Conservation (phyloP, 108 stramenopile genomes). For the Discostella pseudostelligera region DNA sequence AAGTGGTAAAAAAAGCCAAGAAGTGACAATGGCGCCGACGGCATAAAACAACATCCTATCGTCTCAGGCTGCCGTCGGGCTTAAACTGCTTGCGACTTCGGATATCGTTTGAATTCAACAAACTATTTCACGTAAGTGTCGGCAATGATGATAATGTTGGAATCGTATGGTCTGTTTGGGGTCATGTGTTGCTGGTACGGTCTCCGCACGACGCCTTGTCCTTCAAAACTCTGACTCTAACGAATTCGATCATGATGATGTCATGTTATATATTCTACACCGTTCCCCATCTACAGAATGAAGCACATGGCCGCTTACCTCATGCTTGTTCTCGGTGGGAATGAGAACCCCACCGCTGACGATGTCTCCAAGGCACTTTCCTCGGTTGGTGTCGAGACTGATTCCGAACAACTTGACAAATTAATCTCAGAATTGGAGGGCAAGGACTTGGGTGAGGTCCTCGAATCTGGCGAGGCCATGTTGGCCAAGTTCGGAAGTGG, state of each 20-base stretch:
- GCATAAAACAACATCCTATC: slow-evolving; percentile 10
- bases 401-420: slow-evolving; percentile 61
- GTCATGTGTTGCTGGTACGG: not conserved
- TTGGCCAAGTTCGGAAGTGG: slow-evolving; percentile 95
- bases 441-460: slow-evolving; percentile 89
- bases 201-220: not conserved
- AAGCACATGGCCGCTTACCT: slow-evolving; percentile 97
- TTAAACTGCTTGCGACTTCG: slow-evolving; percentile 49
- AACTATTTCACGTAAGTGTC: not conserved
- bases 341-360: slow-evolving; percentile 88
- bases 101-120: slow-evolving; percentile 13
- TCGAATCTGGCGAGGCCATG: slow-evolving; percentile 77
- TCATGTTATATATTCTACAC: not conserved
- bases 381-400: slow-evolving; percentile 89
- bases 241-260: not conserved
- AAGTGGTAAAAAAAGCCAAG: no score
- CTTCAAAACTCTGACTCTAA: not conserved
- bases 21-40: not conserved
- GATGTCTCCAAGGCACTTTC: slow-evolving; percentile 90
- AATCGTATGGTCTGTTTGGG: not conserved
- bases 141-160: not conserved
- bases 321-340: slow-evolving; percentile 93
- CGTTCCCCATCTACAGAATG: slow-evolving; percentile 65
- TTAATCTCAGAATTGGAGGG: slow-evolving; percentile 91
- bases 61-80: slow-evolving; percentile 42